These are phyloP conservation scores for Cladophialophora yegresii DNA, from an alignment of 2,329 filamentous ascomycete species.

Conservation along the genomic window DNA sequence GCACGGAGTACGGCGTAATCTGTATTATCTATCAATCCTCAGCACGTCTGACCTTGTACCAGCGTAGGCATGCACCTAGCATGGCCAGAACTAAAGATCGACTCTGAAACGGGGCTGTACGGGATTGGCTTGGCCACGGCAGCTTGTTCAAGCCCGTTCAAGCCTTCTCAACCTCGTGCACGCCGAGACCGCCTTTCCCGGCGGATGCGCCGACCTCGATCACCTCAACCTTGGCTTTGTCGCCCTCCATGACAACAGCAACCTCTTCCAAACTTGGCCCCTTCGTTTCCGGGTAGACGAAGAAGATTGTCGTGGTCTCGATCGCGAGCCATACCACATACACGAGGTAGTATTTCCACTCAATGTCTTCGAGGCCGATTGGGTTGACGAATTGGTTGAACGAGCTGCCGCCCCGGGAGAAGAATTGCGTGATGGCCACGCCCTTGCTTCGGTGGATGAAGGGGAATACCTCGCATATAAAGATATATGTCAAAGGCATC, in stretches of 20 bases:
- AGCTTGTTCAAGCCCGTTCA: constrained; percentile 17
- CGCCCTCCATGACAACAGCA: constrained; percentile 33
- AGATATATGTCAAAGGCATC: constrained; percentile 27
- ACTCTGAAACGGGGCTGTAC: neutral
- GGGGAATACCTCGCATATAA: constrained; percentile 48
- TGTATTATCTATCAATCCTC: neutral
- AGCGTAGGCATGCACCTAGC: no score
- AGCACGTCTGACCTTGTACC: no score
- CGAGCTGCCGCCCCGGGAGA: constrained; percentile 21
- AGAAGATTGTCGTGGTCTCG: constrained; percentile 33
- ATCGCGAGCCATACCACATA: constrained; percentile 38
- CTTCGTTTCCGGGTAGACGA: constrained; percentile 39
- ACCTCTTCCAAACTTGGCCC: constrained; percentile 39
- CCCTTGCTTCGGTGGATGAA: constrained; percentile 54
- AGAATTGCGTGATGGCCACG: constrained; percentile 28
- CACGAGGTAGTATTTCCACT: constrained; percentile 46
- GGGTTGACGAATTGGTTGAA: constrained; percentile 31
- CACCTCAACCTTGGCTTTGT: constrained; percentile 28
- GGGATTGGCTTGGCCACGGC: neutral
- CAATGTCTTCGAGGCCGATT: constrained; percentile 40
- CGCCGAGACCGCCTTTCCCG: constrained; percentile 19
- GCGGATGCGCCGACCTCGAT: constrained; percentile 22
- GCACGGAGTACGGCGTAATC: neutral
- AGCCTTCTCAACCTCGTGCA: constrained; percentile 25
- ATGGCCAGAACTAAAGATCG: no score